phyloP scores from a whole-genome alignment of 257 asterid genomes.

The Solanum piurae region DNA sequence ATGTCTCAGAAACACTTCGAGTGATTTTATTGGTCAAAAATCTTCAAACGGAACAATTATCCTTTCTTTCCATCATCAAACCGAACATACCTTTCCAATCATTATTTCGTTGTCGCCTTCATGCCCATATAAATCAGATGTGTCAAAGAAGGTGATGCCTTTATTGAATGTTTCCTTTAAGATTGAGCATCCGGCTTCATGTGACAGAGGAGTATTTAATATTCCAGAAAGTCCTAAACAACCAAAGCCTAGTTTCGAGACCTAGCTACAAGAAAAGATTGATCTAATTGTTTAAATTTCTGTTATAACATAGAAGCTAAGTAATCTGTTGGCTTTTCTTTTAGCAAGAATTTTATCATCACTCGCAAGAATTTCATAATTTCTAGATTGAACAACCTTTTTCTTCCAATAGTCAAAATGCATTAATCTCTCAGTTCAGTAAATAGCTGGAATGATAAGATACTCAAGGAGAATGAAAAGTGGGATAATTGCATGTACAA shows the following conservation, averaged over 20 bases:
- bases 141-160: constrained; percentile 46
- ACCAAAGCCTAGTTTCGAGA: constrained; percentile 44
- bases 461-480: background rate
- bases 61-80: background rate
- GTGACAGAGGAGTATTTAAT: constrained; percentile 34
- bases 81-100: constrained; percentile 36
- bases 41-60: background rate
- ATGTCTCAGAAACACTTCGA: background rate
- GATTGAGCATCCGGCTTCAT: constrained; percentile 29
- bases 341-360: background rate
- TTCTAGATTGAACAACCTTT: background rate
- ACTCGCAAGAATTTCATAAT: background rate
- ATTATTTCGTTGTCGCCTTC: constrained; percentile 29
- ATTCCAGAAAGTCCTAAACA: constrained; percentile 40
- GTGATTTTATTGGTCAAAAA: background rate
- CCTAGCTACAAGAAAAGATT: constrained; percentile 12
- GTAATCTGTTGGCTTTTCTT: background rate
- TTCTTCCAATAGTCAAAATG: background rate
- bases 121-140: constrained; percentile 29
- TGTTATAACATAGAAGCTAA: background rate
- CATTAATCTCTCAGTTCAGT: background rate
- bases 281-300: background rate
- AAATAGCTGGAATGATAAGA: background rate
- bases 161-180: constrained; percentile 28
- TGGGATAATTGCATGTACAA: background rate